Percentiles rank a stretch among this genome's conserved stretches.
These are phyloP conservation scores for Lepiota subincarnata DNA, from an alignment of 768 basidiomycete species.

Conservation along the genomic window DNA sequence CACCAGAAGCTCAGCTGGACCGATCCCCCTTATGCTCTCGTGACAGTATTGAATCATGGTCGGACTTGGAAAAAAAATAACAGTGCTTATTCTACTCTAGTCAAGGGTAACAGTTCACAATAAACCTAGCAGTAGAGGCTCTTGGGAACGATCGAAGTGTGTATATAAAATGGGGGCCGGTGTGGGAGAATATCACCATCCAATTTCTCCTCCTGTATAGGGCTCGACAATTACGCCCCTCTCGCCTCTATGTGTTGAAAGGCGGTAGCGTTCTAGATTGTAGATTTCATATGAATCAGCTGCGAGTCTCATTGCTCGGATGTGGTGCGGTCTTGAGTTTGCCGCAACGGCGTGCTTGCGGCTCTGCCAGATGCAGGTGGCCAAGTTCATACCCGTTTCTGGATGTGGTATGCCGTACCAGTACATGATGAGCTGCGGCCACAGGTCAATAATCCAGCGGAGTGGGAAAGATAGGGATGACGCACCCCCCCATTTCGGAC, in stretches of 20 bases:
- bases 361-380: conserved; percentile 95
- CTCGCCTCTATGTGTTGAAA: conserved; percentile 65
- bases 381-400: conserved; percentile 78
- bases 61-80: background rate
- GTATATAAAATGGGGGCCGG: background rate
- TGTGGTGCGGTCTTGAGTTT: conserved; percentile 74
- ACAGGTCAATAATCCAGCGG: conserved; percentile 12
- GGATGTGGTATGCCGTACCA: conserved; percentile 89
- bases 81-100: background rate
- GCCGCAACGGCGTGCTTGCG: conserved; percentile 80
- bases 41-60: conserved; percentile 39
- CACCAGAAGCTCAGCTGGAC: conserved; percentile 14
- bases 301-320: conserved; percentile 79
- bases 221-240: conserved; percentile 51
- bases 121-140: conserved; percentile 9
- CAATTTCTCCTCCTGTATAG: conserved; percentile 63
- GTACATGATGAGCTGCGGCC: conserved; percentile 71
- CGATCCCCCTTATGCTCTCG: conserved; percentile 23
- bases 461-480: conserved; percentile 12
- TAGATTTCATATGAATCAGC: conserved; percentile 75
- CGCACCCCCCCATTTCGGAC: conserved; percentile 80
- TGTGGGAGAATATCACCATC: conserved; percentile 47
- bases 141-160: conserved; percentile 6
- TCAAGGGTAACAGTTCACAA: background rate
- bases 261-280: conserved; percentile 66